Evolutionary conservation across 1,284 basidiomycete genomes (phyloP), one percentile per base, ranked within the genome.

Genomic region (Leccinum angustisporum): DNA sequence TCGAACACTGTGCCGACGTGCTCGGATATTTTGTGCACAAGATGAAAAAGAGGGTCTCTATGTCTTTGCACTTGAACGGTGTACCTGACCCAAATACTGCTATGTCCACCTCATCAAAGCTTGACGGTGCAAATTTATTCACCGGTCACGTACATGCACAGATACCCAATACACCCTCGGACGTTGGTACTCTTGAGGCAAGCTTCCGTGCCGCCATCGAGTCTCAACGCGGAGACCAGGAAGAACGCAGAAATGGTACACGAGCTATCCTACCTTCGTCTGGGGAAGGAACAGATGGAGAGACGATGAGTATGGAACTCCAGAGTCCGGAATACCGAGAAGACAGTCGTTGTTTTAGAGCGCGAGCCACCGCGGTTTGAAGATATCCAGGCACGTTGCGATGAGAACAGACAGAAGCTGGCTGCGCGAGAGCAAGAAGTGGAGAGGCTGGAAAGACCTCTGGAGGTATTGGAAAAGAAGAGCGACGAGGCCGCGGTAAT

Each of bases 51-150:
- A 86, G 85, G 69, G 27, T 27, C 27, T 74, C 75, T 3, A 74
- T 78, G 5, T 64, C 69, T n/a, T 63, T 65, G 53, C 75, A 70
- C 46, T 71, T 63, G 90, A 94, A 67, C 83, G 36, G 70, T 9
- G 52, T 18, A 63, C 68, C 51, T 48, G 72, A 69, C 14, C 71
- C 71, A 43, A 78, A 81, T 46, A 78, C 80, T 30, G 79, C 77
- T 55, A 66, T 79, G 3, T 79, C 81, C 21, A 74, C 81, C 1
- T 75, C 80, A 16, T 77, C 82, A 33, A 86, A 83, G 50, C 92
- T 93, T 68, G 89, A 91, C 60, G 90, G 90, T n/a, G 85, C 86
- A 1, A 91, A 93, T 76, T 79, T 92, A 55, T 92, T 92, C 66
- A 89, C 91, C 1, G 91, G 91, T 0, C 90, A 93, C 66, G 85